Percentiles rank a stretch among this genome's conserved stretches.
These are phyloP conservation scores for Rhynchosporium secalis DNA, from an alignment of 2,329 filamentous ascomycete genomes.

Conservation along the genomic window DNA sequence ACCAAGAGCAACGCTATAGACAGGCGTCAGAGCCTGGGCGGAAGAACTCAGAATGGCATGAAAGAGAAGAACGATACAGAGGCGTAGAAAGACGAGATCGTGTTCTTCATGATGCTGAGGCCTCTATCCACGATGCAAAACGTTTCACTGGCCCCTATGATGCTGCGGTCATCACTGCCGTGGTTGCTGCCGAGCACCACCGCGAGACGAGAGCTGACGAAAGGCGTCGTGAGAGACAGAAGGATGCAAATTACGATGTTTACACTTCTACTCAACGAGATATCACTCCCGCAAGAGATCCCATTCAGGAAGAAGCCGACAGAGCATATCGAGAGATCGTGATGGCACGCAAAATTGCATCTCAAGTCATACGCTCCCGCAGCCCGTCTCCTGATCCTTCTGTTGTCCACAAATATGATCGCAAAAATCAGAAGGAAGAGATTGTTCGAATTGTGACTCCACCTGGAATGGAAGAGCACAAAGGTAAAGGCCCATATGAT, in stretches of 20 bases:
- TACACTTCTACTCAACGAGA: slow-evolving; percentile 32
- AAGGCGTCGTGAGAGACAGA: slow-evolving; percentile 44
- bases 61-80: slow-evolving; percentile 23
- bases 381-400: slow-evolving; percentile 54
- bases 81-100: slow-evolving; percentile 24
- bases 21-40: slow-evolving; percentile 22
- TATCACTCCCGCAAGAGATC: slow-evolving; percentile 39
- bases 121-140: slow-evolving; percentile 48
- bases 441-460: slow-evolving; percentile 54
- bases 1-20: slow-evolving; percentile 23
- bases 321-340: slow-evolving; percentile 56
- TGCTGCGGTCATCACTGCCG: slow-evolving; percentile 48
- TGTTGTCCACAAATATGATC: slow-evolving; percentile 54
- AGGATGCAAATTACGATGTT: slow-evolving; percentile 32
- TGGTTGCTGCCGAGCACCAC: slow-evolving; percentile 44
- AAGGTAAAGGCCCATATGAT: slow-evolving; percentile 53
- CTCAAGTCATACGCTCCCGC: slow-evolving; percentile 54
- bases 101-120: slow-evolving; percentile 45
- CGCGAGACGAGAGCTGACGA: slow-evolving; percentile 37
- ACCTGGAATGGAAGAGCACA: slow-evolving; percentile 50
- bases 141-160: slow-evolving; percentile 51
- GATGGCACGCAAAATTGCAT: slow-evolving; percentile 53
- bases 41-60: slow-evolving; percentile 21
- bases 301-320: slow-evolving; percentile 58
- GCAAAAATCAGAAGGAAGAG: slow-evolving; percentile 40